Conservation (phyloP, 768 basidiomycete genomes). For the Rhodosporidiobolus sp. region DNA sequence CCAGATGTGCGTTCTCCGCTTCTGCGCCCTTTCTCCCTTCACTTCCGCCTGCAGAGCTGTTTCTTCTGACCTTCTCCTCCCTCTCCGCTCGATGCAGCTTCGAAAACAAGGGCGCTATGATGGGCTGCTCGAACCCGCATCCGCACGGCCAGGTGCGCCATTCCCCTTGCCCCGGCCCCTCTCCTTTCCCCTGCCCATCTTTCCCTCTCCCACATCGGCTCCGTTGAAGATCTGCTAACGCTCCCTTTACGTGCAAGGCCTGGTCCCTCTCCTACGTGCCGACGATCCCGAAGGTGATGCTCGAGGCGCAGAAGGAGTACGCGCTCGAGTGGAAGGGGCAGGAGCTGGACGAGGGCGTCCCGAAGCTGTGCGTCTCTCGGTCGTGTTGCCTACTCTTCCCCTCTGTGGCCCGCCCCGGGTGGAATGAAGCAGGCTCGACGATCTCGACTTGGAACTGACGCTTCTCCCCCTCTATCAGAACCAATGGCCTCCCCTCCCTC, state of each 20-base stretch:
- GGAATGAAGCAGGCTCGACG: too few relatives aligned
- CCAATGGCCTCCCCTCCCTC: constrained; percentile 41
- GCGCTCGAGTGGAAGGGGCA: constrained; percentile 12
- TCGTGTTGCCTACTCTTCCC: background rate
- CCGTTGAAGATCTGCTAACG: too few relatives aligned
- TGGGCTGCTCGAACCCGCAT: constrained; percentile 94
- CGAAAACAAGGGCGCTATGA: constrained; percentile 86
- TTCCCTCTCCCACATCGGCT: too few relatives aligned
- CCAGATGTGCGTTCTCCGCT: constrained; percentile 39
- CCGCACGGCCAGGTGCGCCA: constrained; percentile 89
- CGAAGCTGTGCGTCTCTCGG: constrained; percentile 25
- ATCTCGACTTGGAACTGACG: background rate
- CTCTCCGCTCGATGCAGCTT: constrained; percentile 21
- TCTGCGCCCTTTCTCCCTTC: background rate
- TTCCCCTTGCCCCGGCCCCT: too few relatives aligned
- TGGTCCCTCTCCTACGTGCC: constrained; percentile 65
- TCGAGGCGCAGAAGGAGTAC: constrained; percentile 32
- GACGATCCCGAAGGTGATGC: constrained; percentile 54
- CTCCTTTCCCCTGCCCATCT: background rate
- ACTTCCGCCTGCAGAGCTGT: background rate
- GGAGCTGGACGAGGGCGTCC: constrained; percentile 10
- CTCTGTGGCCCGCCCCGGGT: background rate
- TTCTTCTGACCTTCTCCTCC: background rate
- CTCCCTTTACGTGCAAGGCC: constrained; percentile 1
- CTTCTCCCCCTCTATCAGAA: background rate